Conservation (phyloP, 164 flowering plant species). For the Akebia trifoliata region DNA sequence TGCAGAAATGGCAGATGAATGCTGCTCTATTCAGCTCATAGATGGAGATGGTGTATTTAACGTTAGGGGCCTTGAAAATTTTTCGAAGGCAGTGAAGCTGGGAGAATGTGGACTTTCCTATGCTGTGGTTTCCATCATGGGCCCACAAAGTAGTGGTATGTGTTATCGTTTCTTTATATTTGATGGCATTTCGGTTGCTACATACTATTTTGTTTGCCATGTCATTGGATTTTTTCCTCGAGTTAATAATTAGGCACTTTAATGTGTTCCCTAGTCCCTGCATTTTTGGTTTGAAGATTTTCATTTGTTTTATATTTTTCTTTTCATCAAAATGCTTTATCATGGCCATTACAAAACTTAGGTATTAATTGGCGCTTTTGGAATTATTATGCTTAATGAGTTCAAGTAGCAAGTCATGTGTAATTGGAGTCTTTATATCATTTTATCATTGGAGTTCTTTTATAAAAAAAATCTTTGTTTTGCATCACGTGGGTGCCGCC, state of each 20-base stretch:
- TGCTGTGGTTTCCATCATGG: slow-evolving; percentile 97
- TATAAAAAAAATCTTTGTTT: too few relatives aligned
- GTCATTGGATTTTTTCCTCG: neutral
- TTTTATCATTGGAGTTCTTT: too few relatives aligned
- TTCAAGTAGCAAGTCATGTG: too few relatives aligned
- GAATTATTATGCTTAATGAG: too few relatives aligned
- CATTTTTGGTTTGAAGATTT: neutral
- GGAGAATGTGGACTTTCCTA: slow-evolving; percentile 93
- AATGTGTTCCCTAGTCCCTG: too few relatives aligned
- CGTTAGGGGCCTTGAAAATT: slow-evolving; percentile 55
- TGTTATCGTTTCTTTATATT: neutral
- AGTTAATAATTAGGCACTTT: neutral
- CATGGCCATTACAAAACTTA: too few relatives aligned
- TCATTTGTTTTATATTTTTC: too few relatives aligned
- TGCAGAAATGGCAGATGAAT: slow-evolving; percentile 31
- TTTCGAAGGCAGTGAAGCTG: slow-evolving; percentile 68
- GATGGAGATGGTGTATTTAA: slow-evolving; percentile 92
- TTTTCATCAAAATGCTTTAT: too few relatives aligned
- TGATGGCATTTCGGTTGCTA: neutral
- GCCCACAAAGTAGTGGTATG: slow-evolving; percentile 98
- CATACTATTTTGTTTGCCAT: neutral
- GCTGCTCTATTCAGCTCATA: slow-evolving; percentile 80
- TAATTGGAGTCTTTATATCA: too few relatives aligned
- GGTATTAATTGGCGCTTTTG: too few relatives aligned
- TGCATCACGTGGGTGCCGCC: too few relatives aligned